phyloP scores from a whole-genome alignment of 768 basidiomycete genomes.

The Crepidotus variabilis region DNA sequence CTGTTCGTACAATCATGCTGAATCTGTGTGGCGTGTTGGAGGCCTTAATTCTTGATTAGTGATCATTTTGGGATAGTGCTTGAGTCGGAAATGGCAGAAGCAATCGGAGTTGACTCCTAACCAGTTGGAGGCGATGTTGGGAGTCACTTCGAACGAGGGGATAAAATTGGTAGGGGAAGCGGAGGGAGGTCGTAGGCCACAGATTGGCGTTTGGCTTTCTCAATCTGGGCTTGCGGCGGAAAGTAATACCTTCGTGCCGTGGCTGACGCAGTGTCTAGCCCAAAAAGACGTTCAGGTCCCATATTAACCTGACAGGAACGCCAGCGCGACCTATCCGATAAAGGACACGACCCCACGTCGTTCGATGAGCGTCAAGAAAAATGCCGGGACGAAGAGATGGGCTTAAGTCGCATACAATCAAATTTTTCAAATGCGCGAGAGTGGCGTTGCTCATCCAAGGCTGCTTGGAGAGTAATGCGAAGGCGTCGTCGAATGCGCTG shows the following conservation, averaged over 20 bases:
- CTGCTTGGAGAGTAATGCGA: background rate
- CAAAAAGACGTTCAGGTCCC: background rate
- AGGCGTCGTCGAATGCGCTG: background rate
- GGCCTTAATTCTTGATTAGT: no score
- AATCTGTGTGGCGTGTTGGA: no score
- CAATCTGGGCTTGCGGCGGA: background rate
- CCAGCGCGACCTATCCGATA: background rate
- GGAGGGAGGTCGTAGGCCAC: background rate
- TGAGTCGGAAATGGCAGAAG: no score
- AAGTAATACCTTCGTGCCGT: background rate
- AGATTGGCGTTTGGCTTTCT: background rate
- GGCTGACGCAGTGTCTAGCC: no score
- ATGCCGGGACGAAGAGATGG: background rate
- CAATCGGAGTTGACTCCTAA: no score
- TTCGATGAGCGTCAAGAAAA: background rate
- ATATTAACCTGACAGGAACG: slow-evolving; percentile 1
- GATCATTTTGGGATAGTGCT: no score
- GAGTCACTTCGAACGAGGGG: no score
- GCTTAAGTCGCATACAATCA: background rate
- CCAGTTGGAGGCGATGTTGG: no score
- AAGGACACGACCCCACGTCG: background rate
- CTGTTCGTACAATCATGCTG: no score
- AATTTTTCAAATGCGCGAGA: background rate
- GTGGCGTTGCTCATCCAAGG: background rate
- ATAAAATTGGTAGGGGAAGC: no score